A percentile compares a stretch with the other conserved stretches of the same genome.
These are phyloP conservation scores for Paraleonurus japonicus DNA, from an alignment of 257 asterid species.

Conservation along the genomic window DNA sequence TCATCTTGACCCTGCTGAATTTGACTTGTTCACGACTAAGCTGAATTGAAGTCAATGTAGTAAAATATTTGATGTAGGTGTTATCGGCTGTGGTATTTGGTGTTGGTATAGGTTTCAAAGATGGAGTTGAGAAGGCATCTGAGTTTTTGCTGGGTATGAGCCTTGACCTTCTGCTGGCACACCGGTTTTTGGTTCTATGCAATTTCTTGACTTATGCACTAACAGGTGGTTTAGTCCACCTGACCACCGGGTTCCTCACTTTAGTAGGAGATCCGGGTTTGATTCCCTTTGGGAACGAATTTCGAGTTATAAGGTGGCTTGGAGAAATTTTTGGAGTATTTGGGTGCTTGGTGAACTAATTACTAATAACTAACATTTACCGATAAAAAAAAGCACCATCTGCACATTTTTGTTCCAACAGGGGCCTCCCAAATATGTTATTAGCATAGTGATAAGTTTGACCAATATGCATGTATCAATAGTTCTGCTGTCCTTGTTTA, in stretches of 20 bases:
- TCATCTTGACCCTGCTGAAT: conserved; percentile 8
- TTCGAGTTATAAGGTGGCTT: too few species aligned
- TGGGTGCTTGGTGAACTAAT: too few species aligned
- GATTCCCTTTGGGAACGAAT: too few species aligned
- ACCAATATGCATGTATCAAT: background rate
- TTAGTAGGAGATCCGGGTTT: too few species aligned
- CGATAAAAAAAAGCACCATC: background rate
- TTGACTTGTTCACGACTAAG: conserved; percentile 24
- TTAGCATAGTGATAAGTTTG: conserved; percentile 2
- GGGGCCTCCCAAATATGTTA: background rate
- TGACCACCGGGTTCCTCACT: too few species aligned
- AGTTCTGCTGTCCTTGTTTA: background rate
- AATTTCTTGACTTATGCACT: background rate
- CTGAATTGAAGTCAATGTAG: conserved; percentile 53
- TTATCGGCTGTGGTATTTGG: conserved; percentile 90
- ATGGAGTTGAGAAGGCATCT: conserved; percentile 76
- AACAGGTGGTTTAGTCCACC: too few species aligned
- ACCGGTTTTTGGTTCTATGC: conserved; percentile 17
- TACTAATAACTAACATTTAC: too few species aligned
- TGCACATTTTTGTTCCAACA: background rate
- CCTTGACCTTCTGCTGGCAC: conserved; percentile 12
- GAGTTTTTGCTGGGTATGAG: conserved; percentile 96
- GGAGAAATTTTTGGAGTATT: too few species aligned
- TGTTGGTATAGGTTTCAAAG: conserved; percentile 78
- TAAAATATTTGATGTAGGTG: conserved; percentile 62